Percentiles rank a stretch among this genome's conserved stretches.
These are phyloP conservation scores for Datisca glomerata DNA, from an alignment of 306 rosid species.

Conservation along the genomic window DNA sequence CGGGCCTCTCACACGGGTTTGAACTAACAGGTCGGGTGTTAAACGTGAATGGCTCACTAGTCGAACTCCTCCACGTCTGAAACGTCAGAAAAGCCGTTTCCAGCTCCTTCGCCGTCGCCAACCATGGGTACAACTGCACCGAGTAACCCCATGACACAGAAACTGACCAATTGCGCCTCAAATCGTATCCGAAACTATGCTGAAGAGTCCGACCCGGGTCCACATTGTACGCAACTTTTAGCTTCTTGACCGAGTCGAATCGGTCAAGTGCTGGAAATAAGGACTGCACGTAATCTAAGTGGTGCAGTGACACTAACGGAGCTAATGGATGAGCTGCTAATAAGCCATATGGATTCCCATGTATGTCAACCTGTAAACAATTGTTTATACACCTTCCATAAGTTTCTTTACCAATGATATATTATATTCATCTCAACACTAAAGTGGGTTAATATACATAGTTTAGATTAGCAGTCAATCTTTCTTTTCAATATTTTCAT, in stretches of 20 bases:
- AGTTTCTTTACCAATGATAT: background rate
- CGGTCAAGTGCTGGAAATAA: slow-evolving; percentile 34
- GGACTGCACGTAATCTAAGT: slow-evolving; percentile 40
- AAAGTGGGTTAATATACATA: too few species aligned
- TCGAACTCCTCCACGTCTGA: slow-evolving; percentile 30
- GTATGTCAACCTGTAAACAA: slow-evolving; percentile 39
- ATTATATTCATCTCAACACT: too few species aligned
- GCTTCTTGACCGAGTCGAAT: slow-evolving; percentile 16
- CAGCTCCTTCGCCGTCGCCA: slow-evolving; percentile 28
- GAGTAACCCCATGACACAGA: slow-evolving; percentile 73
- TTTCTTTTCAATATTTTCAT: too few species aligned
- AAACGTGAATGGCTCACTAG: slow-evolving; percentile 29
- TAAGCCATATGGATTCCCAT: slow-evolving; percentile 49
- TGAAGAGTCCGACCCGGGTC: slow-evolving; percentile 64
- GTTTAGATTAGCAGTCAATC: too few species aligned
- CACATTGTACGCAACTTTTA: slow-evolving; percentile 8
- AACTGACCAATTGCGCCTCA: slow-evolving; percentile 44
- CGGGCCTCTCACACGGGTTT: slow-evolving; percentile 26
- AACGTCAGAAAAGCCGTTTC: slow-evolving; percentile 37
- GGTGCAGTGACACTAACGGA: slow-evolving; percentile 73
- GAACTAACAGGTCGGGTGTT: slow-evolving; percentile 33
- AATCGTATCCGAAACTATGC: slow-evolving; percentile 42
- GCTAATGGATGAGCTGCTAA: slow-evolving; percentile 62
- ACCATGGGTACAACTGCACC: slow-evolving; percentile 37
- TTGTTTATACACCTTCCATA: background rate